Base-by-base conservation (phyloP, 73 alveolate species). In the Symbiodinium natans region DNA sequence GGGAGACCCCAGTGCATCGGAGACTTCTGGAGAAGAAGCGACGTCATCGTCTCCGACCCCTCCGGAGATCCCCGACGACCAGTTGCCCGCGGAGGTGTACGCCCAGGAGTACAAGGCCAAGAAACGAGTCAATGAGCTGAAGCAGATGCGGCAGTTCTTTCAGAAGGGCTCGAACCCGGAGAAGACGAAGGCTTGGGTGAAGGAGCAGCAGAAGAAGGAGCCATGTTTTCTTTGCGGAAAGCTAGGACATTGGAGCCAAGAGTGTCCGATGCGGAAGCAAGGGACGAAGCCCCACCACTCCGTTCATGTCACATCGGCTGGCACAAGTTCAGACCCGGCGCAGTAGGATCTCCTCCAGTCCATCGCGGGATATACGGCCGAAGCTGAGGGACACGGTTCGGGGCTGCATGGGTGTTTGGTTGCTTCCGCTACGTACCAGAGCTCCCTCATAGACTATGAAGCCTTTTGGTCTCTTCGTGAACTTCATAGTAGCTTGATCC, bases 111-210 rank as follows among this genome's bases (percentile, higher is more conserved):
- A 86, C 83, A 34, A 40, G 0, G 93, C 93, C 29, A 8, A 74
- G 31, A 86, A 86, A 17, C 38, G 59, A 0, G 82, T 86, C 0
- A 7, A 74, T 2, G 83, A 86, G 56, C 39, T 86, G 41, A 86
- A 86, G 83, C 63, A 86, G 93, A 86, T 86, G 93, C 1, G 93
- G 31, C 93, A 86, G 82, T 86, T 31, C 83, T 86, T 86, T n/a
- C 93, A 84, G 56, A 54, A 59, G 80, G 94, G 43, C 21, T 2
- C 39, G 1, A 15, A 33, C 6, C 39, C 27, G n/a, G 71, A 38
- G 15, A 38, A 19, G 2, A 74, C 71, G 1, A 36, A 52, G 39
- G 38, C 36, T 0, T 86, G 93, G 93, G 82, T 86, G 39, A 33
- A 52, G 56, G 83, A 86, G n/a, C 93, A 86, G 83, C 93, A 86